Evolutionary conservation across 2,329 filamentous ascomycete species (phyloP), one percentile per base, ranked within the genome.

Genomic region (Verticillium klebahnii): DNA sequence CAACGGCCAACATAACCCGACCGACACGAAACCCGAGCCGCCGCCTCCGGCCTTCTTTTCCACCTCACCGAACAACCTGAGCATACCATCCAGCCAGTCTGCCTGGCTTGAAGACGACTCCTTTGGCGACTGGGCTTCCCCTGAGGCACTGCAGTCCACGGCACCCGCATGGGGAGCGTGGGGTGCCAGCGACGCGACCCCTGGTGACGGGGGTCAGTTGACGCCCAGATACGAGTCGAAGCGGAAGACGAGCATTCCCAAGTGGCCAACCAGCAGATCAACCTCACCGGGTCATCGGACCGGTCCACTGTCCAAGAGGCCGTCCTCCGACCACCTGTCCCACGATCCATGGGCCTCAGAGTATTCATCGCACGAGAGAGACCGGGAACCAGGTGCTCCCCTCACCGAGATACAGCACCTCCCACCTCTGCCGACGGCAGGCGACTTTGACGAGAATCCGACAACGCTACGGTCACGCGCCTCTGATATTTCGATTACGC

Each of bases 331-430:
- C 60, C 73, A 75, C 36, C 72, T 72, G 19, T 78, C 77, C 1
- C 76, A 74, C 6, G 78, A 80, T 62, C 78, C 78, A 0, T 80
- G 78, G 78, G 72, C 73, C 2, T 61, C 70, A 57, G 76, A 77
- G 31, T 63, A 17, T 14, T 57, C 62, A 2, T 71, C n/a, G 68
- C 72, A 17, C 64, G 69, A 12, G 63, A 69, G 40, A 58, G 60
- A 61, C 6, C 58, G 60, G 7, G 64, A 37, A 67, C 71, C 40
- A 2, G 12, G 63, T 6, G 57, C 63, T 7, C 59, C 61, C 15
- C 61, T 65, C 14, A 65, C 64, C 23, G 63, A 66, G 14, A 64
- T 61, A 40, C 67, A 69, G 12, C 66, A 60, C 2, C 52, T 54
- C 3, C 64, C 66, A 1, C 64, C 69, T 5, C 66, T 69, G 23